Base-by-base conservation (phyloP, 1,284 basidiomycete genomes). In the Xerocomus nothofagi region DNA sequence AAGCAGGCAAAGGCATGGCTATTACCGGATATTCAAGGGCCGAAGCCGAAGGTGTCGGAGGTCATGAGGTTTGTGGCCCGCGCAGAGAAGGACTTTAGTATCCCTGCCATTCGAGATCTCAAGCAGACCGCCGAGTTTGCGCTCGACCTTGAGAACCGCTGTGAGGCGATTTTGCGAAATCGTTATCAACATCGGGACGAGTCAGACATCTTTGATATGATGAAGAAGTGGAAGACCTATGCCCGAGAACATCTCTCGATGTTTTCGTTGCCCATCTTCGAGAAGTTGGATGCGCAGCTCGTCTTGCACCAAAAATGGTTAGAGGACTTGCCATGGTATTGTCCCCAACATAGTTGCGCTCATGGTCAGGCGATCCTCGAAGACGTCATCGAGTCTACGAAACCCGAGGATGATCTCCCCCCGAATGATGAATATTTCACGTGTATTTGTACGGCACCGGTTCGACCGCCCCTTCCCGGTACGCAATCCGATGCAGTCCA, bases 381-480 rank as follows among this genome's bases (percentile, higher is more conserved):
- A 20, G 88, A 91, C 58, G 86, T 91, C 17, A 60, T 89, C 24
- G 81, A 82, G 44, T 80, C 77, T 44, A 89, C 88, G 15, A 76
- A 80, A 38, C 79, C 82, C 6, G 85, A 88, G 49, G 88, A 91
- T 47, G 87, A 91, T 58, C 67, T 78, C 10, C 87, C 88, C 7
- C 88, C 88, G 0, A 73, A 72, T 9, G 86, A 91, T 62, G 87
- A 90, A 67, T 89, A 81, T 66, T 83, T 86, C 62, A 91, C 89
- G 1, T 91, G 88, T 62, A 91, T 91, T 53, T 91, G 88, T 65
- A 81, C 76, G 29, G 67, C 71, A 4, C 81, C 89, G 15, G 88
- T 91, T 34, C 80, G 81, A 21, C 88, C 87, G 11, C 88, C 88
- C 20, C 81, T 82, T 2, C 77, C 79, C 6, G 87, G 86, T n/a